These are phyloP conservation scores for Fusarium pseudonygamai DNA, from an alignment of 2,329 filamentous ascomycete species.

Conservation along the genomic window DNA sequence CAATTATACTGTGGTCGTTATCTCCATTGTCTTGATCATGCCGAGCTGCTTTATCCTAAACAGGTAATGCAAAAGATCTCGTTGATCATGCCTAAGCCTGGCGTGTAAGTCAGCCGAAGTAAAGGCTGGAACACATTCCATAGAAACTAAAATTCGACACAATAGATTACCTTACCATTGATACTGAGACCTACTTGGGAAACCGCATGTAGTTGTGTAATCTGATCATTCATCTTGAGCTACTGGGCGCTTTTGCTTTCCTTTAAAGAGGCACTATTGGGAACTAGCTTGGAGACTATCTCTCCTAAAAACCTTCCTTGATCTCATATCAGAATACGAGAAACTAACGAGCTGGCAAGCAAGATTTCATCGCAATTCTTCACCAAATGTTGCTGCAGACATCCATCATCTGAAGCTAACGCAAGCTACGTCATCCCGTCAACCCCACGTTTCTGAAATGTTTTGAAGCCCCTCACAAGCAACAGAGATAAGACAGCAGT, in stretches of 20 bases:
- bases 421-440: conserved; percentile 29
- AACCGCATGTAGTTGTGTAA: neutral
- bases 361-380: neutral
- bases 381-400: neutral
- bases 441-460: neutral
- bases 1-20: neutral
- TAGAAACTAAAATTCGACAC: neutral
- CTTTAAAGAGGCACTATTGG: neutral
- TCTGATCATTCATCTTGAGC: neutral
- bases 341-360: neutral
- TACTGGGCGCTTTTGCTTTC: neutral
- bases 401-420: neutral
- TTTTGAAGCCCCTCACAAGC: neutral
- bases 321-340: neutral
- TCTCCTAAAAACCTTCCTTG: neutral
- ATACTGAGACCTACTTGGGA: neutral
- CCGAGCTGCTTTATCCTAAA: neutral
- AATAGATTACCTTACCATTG: neutral
- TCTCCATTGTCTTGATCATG: neutral
- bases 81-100: neutral
- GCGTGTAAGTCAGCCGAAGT: neutral
- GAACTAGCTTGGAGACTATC: neutral
- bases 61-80: neutral
- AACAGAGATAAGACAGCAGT: neutral
- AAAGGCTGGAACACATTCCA: neutral